phyloP scores from a whole-genome alignment of 352 stramenopile species.

The Phytophthora constricta region DNA sequence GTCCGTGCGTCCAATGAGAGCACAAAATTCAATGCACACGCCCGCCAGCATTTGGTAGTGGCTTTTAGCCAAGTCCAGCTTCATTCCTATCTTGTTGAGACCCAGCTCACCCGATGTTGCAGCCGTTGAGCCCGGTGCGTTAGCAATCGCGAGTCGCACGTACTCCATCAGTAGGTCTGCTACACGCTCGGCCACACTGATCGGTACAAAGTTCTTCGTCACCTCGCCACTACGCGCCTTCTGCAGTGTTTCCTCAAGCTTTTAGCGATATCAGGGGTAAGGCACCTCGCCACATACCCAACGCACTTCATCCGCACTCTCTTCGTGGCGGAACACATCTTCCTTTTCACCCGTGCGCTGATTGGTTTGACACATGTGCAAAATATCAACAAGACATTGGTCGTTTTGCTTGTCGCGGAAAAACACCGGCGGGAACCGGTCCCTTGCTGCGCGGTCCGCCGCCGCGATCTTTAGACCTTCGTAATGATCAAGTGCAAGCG shows the following conservation, averaged over 20 bases:
- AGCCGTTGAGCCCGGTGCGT: conserved; percentile 59
- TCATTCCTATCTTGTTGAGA: conserved; percentile 72
- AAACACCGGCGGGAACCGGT: conserved; percentile 89
- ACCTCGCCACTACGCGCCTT: conserved; percentile 82
- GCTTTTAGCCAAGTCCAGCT: conserved; percentile 91
- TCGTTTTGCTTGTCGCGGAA: conserved; percentile 91
- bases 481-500: conserved; percentile 96
- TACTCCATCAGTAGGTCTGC: conserved; percentile 92
- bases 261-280: conserved; percentile 84
- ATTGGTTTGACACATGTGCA: conserved; percentile 92
- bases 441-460: conserved; percentile 77
- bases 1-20: conserved; percentile 87
- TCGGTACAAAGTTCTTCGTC: conserved; percentile 90
- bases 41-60: conserved; percentile 97
- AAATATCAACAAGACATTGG: conserved; percentile 88
- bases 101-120: conserved; percentile 43
- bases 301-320: conserved; percentile 83
- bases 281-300: conserved; percentile 85
- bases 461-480: conserved; percentile 90
- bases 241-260: conserved; percentile 86
- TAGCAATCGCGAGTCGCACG: conserved; percentile 86
- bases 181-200: conserved; percentile 89
- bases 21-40: conserved; percentile 96
- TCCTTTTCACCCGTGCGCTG: conserved; percentile 88
- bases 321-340: conserved; percentile 86